A percentile compares a stretch with the other conserved stretches of the same genome.
phyloP scores from a whole-genome alignment of 352 stramenopile genomes.

The Phytopythium kandeliae region DNA sequence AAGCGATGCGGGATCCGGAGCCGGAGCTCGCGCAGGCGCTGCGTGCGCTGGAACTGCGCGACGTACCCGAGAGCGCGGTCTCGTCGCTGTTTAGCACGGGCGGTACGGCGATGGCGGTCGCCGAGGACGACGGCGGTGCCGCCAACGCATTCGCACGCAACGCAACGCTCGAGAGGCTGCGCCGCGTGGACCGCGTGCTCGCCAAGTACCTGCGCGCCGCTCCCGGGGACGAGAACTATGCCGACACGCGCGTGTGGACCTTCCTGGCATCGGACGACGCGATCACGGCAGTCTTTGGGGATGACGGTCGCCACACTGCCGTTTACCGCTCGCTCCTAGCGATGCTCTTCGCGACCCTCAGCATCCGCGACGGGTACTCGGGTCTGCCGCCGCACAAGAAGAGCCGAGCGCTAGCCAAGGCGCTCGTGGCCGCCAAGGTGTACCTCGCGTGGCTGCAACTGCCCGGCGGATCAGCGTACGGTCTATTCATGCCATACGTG shows the following conservation, averaged over 20 bases:
- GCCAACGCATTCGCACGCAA: slow-evolving; percentile 25
- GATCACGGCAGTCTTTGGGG: slow-evolving; percentile 24
- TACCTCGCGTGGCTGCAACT: slow-evolving; percentile 81
- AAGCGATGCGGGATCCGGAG: slow-evolving; percentile 27
- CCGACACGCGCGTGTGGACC: slow-evolving; percentile 34
- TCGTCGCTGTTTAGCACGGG: slow-evolving; percentile 62
- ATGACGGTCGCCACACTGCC: slow-evolving; percentile 20
- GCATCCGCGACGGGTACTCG: slow-evolving; percentile 52
- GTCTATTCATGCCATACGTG: slow-evolving; percentile 82
- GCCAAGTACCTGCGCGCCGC: slow-evolving; percentile 33
- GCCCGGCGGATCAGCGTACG: slow-evolving; percentile 72
- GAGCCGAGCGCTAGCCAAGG: slow-evolving; percentile 39
- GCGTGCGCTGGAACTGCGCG: slow-evolving; percentile 48
- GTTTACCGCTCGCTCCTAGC: slow-evolving; percentile 66
- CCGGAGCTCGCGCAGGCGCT: slow-evolving; percentile 54
- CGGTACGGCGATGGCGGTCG: slow-evolving; percentile 39
- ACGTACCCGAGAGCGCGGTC: slow-evolving; percentile 42
- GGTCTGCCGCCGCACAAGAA: slow-evolving; percentile 28
- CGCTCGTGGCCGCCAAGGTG: slow-evolving; percentile 60
- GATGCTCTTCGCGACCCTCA: slow-evolving; percentile 52
- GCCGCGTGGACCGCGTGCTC: slow-evolving; percentile 46
- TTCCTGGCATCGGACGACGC: slow-evolving; percentile 55
- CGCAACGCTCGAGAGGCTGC: slow-evolving; percentile 36
- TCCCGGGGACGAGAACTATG: not conserved
- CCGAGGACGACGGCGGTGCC: slow-evolving; percentile 13